Evolutionary conservation across 2,329 filamentous ascomycete species (phyloP).

Genomic region (Neodidymelliopsis sp.): DNA sequence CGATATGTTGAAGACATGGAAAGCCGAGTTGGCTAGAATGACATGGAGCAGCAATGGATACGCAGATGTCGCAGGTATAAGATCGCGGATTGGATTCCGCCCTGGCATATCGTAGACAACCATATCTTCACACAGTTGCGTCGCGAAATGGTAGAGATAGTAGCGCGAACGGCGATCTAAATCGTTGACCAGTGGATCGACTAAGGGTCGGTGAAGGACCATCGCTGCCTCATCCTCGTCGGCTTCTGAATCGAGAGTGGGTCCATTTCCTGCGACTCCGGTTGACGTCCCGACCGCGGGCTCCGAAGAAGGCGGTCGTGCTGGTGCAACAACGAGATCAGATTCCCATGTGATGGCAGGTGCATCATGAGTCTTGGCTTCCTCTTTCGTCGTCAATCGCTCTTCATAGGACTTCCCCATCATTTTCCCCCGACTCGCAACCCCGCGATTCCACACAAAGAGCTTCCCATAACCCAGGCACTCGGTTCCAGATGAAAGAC

Average conservation of each 20-base stretch:
- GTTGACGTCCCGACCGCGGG: neutral
- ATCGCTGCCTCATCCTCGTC: conserved; percentile 23
- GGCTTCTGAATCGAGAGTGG: conserved; percentile 12
- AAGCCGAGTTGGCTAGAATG: conserved; percentile 58
- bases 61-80: conserved; percentile 55
- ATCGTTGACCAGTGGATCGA: conserved; percentile 65
- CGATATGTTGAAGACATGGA: conserved; percentile 54
- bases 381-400: conserved; percentile 26
- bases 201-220: conserved; percentile 53
- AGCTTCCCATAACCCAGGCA: conserved; percentile 70
- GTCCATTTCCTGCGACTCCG: neutral
- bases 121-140: conserved; percentile 63
- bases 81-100: conserved; percentile 58
- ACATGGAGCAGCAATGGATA: conserved; percentile 57
- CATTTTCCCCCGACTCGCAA: conserved; percentile 61
- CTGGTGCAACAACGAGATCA: conserved; percentile 16
- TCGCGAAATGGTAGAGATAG: conserved; percentile 59
- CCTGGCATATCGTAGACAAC: conserved; percentile 56
- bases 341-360: conserved; percentile 30
- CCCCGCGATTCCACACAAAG: conserved; percentile 66
- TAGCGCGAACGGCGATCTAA: conserved; percentile 56
- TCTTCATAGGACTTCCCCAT: conserved; percentile 62
- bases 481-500: conserved; percentile 61
- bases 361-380: conserved; percentile 33
- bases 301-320: conserved; percentile 1